Conservation (phyloP, 768 basidiomycete species). For the Termitomyces eurrhizus region DNA sequence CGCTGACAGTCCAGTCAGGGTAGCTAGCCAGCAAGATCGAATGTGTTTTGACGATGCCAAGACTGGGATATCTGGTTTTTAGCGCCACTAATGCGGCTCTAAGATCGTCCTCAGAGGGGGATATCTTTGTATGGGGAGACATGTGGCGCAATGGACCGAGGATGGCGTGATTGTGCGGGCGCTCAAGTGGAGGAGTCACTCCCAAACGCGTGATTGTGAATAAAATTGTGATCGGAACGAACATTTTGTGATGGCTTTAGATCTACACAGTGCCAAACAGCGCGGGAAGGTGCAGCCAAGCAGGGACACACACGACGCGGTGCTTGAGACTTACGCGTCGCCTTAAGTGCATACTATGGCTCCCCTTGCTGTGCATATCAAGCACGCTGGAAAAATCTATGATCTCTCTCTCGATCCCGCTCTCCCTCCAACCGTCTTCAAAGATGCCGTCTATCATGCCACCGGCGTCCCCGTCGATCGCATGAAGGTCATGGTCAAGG, state of each 20-base stretch:
- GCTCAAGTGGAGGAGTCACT: neutral
- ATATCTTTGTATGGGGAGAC: constrained; percentile 17
- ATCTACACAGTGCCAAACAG: constrained; percentile 14
- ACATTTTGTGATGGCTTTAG: constrained; percentile 11
- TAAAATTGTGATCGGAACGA: constrained; percentile 12
- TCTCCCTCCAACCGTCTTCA: constrained; percentile 69
- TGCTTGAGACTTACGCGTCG: constrained; percentile 20
- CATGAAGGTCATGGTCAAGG: constrained; percentile 98
- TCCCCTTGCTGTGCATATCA: constrained; percentile 73
- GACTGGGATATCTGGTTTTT: constrained; percentile 51
- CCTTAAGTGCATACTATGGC: constrained; percentile 42
- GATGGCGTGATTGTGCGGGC: neutral
- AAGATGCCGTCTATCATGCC: constrained; percentile 71
- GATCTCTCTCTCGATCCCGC: constrained; percentile 70
- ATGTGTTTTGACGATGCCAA: constrained; percentile 74
- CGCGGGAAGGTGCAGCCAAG: constrained; percentile 5
- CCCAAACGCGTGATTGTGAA: constrained; percentile 4
- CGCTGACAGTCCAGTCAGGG: constrained; percentile 76
- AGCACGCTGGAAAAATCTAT: constrained; percentile 83
- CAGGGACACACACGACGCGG: constrained; percentile 12
- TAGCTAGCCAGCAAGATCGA: constrained; percentile 52
- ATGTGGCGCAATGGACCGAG: constrained; percentile 6
- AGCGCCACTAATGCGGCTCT: constrained; percentile 50
- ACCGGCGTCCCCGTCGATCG: constrained; percentile 88
- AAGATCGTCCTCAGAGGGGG: constrained; percentile 66